Percentiles rank a stretch among this genome's conserved stretches.
Evolutionary conservation across 495 filamentous ascomycete genomes (phyloP).

Genomic region (Cercophora samala): DNA sequence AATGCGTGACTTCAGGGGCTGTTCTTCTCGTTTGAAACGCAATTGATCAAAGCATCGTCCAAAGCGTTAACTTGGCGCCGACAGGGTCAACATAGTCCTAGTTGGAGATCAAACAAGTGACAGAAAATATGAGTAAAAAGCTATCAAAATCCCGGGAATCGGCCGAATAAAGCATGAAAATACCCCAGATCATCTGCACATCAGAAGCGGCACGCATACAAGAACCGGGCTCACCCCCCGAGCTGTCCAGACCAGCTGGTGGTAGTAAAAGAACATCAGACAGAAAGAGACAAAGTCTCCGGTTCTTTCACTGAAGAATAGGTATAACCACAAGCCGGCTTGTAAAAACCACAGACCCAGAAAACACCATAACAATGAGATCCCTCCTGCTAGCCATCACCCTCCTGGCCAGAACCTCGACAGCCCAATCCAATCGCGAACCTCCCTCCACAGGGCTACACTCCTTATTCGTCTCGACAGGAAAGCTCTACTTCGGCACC

Average conservation of each 20-base stretch:
- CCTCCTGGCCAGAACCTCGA: background rate
- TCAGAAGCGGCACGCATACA: background rate
- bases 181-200: background rate
- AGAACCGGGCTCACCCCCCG: background rate
- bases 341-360: background rate
- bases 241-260: background rate
- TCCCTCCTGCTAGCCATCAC: background rate
- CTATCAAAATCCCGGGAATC: background rate
- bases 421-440: background rate
- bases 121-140: background rate
- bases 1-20: background rate
- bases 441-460: constrained; percentile 41
- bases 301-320: no score
- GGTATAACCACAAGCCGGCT: background rate
- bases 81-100: background rate
- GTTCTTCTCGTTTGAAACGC: background rate
- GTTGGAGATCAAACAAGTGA: background rate
- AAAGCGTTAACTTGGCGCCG: background rate
- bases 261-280: no score
- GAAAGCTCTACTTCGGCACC: constrained; percentile 58
- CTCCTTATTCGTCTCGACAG: constrained; percentile 49
- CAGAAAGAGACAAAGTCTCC: no score
- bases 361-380: background rate
- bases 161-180: background rate
- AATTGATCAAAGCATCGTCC: background rate